phyloP scores from a whole-genome alignment of 1,139 yeast genomes.

The Geotrichum klebahnii region DNA sequence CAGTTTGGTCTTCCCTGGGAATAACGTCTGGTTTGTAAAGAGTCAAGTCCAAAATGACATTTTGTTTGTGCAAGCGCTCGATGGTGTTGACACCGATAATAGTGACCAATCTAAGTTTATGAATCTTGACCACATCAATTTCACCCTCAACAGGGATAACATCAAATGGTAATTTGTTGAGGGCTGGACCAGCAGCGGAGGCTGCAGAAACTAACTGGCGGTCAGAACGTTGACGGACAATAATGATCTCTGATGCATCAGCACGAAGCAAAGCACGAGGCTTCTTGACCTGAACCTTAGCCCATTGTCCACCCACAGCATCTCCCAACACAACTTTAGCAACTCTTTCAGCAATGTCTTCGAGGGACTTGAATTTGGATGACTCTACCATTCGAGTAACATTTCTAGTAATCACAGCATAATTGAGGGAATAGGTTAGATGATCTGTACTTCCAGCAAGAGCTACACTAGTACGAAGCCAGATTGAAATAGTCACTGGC shows the following conservation, averaged over 20 bases:
- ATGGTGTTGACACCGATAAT: constrained; percentile 88
- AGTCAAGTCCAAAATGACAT: constrained; percentile 58
- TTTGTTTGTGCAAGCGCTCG: constrained; percentile 77
- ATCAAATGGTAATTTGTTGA: constrained; percentile 43
- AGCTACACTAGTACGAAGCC: constrained; percentile 63
- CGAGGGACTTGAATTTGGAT: constrained; percentile 48
- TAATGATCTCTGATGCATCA: constrained; percentile 45
- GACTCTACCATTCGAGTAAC: constrained; percentile 51
- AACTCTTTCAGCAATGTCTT: constrained; percentile 57
- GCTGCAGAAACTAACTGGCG: background rate
- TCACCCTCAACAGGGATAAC: constrained; percentile 35
- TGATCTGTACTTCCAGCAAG: constrained; percentile 74
- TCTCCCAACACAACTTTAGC: constrained; percentile 48
- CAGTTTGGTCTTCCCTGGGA: constrained; percentile 28
- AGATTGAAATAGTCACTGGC: constrained; percentile 58
- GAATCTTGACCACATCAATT: constrained; percentile 48
- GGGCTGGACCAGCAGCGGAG: constrained; percentile 2
- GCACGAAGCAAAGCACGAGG: constrained; percentile 59
- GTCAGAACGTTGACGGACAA: constrained; percentile 37
- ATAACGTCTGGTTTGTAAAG: constrained; percentile 35
- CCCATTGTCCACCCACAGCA: constrained; percentile 52
- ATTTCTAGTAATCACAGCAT: constrained; percentile 74
- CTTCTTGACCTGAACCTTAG: constrained; percentile 46
- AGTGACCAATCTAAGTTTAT: constrained; percentile 58
- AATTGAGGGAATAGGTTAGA: constrained; percentile 73